Percentiles rank a stretch among this genome's conserved stretches.
phyloP scores from a whole-genome alignment of 2,329 filamentous ascomycete species.

The Rhynchosporium secalis region DNA sequence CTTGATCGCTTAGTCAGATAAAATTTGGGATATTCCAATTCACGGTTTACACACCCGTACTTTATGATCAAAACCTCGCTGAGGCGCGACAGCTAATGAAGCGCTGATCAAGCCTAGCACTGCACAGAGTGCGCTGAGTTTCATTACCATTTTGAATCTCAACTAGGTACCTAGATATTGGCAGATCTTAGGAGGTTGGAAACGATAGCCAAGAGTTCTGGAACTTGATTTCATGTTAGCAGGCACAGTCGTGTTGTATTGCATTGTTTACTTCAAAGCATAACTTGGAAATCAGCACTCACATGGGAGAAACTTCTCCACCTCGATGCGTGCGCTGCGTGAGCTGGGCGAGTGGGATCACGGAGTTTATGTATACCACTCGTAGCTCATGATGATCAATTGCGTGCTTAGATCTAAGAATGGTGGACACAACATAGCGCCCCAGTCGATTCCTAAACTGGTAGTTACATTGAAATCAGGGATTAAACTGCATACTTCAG shows the following conservation, averaged over 20 bases:
- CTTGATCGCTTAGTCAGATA: conserved; percentile 19
- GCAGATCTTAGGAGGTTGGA: background rate
- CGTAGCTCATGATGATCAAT: too few species aligned
- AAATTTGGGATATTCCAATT: background rate
- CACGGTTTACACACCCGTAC: conserved; percentile 21
- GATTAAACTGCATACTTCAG: too few species aligned
- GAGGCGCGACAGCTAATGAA: conserved; percentile 20
- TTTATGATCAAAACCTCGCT: conserved; percentile 29
- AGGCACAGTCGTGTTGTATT: background rate
- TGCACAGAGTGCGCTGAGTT: conserved; percentile 21
- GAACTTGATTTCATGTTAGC: conserved; percentile 4
- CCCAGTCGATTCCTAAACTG: too few species aligned
- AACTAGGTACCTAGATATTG: background rate
- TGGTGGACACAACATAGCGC: too few species aligned
- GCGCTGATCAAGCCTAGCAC: conserved; percentile 26
- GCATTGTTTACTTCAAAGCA: background rate
- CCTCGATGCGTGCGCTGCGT: too few species aligned
- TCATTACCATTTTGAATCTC: conserved; percentile 29
- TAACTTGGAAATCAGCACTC: conserved; percentile 1
- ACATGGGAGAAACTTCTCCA: background rate
- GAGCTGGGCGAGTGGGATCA: too few species aligned
- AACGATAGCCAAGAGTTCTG: background rate
- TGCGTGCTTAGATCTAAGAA: too few species aligned
- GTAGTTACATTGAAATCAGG: too few species aligned
- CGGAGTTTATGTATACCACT: too few species aligned